Percentiles rank a stretch among this genome's conserved stretches.
Evolutionary conservation across 2,329 filamentous ascomycete species (phyloP).

Genomic region (Epicoccum sorghinum): DNA sequence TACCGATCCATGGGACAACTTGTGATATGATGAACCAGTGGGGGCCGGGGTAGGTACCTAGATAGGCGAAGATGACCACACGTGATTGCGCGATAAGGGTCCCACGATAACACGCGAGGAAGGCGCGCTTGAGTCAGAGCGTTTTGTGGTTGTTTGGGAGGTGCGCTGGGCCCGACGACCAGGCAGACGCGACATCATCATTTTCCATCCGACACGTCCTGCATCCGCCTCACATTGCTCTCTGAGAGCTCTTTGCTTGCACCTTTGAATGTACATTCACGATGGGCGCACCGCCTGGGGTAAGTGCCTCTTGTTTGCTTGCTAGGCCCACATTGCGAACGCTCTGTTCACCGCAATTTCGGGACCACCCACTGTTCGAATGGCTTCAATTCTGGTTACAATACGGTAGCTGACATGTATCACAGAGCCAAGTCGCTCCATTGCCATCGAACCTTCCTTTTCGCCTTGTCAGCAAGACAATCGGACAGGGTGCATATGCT

Average conservation of each 20-base stretch:
- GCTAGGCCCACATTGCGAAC: constrained; percentile 10
- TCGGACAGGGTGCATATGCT: constrained; percentile 95
- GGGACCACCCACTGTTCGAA: not conserved
- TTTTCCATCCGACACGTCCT: not conserved
- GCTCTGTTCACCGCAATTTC: constrained; percentile 6
- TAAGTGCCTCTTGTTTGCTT: constrained; percentile 21
- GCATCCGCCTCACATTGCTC: not conserved
- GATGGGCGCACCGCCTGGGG: constrained; percentile 33
- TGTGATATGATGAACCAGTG: not conserved
- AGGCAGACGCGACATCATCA: constrained; percentile 13
- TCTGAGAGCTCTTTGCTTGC: not conserved
- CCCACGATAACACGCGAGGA: constrained; percentile 3
- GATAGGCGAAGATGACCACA: not conserved
- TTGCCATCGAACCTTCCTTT: constrained; percentile 87
- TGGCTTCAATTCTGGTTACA: constrained; percentile 1
- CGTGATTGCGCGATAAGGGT: constrained; percentile 16
- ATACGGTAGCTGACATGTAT: not conserved
- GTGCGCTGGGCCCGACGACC: constrained; percentile 2
- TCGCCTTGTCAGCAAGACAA: constrained; percentile 92
- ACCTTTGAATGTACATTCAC: constrained; percentile 1
- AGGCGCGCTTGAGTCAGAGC: constrained; percentile 14
- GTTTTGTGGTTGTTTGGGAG: constrained; percentile 8
- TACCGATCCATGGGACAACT: not conserved
- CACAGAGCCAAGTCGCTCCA: constrained; percentile 87
- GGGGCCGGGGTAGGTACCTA: too few species aligned